These are phyloP conservation scores for Calonectria crousiana DNA, from an alignment of 2,329 filamentous ascomycete genomes.

Conservation along the genomic window DNA sequence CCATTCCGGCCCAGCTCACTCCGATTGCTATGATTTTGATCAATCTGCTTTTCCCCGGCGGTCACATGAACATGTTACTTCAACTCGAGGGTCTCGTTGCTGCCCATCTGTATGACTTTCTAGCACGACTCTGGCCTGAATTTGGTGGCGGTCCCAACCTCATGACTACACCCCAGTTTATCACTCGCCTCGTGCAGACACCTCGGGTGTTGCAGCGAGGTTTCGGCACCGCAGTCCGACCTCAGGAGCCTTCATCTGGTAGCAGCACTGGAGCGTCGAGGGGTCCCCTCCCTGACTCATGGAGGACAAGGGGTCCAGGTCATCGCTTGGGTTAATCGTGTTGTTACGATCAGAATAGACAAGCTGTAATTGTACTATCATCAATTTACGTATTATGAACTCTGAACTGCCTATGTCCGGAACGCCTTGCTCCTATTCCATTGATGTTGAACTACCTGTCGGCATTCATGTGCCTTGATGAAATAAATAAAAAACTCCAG, in stretches of 20 bases:
- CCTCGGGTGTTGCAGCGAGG: conserved; percentile 34
- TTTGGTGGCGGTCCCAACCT: conserved; percentile 87
- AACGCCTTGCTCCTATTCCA: conserved; percentile 19
- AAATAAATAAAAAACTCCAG: background rate
- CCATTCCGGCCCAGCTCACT: conserved; percentile 83
- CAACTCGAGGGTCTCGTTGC: conserved; percentile 85
- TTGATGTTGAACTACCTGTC: background rate
- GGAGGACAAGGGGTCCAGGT: conserved; percentile 73
- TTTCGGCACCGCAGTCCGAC: conserved; percentile 69
- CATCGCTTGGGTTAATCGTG: conserved; percentile 68
- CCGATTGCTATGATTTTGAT: conserved; percentile 84
- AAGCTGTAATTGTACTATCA: background rate
- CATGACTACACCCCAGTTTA: conserved; percentile 78
- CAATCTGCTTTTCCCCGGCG: conserved; percentile 75
- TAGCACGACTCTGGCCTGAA: conserved; percentile 88
- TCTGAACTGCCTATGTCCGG: background rate
- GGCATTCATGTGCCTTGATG: background rate
- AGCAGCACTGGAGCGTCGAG: conserved; percentile 56
- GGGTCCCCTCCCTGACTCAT: conserved; percentile 71
- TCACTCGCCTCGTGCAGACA: conserved; percentile 75
- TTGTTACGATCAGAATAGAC: background rate
- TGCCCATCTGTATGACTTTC: conserved; percentile 91
- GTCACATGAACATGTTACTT: conserved; percentile 67
- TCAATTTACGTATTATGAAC: conserved; percentile 10
- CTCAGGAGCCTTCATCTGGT: conserved; percentile 50